These are phyloP conservation scores for Taxillus chinensis DNA, from an alignment of 164 flowering plant species.

Conservation along the genomic window DNA sequence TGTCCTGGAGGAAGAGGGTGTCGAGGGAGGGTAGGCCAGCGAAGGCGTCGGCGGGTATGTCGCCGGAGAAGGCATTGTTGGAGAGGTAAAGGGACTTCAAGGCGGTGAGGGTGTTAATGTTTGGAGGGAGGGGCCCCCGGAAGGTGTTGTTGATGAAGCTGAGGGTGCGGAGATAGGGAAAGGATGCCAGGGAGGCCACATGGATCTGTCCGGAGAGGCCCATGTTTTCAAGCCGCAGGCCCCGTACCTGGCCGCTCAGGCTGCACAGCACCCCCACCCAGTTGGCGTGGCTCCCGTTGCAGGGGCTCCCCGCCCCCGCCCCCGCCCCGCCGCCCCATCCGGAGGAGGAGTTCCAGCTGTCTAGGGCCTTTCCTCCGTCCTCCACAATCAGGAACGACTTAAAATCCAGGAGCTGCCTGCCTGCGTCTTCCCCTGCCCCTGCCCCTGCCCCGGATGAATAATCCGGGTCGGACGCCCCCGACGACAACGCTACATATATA, in stretches of 20 bases:
- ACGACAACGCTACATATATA: too few species aligned
- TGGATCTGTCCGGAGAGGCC: constrained; percentile 23
- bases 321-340: too few species aligned
- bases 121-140: constrained; percentile 10
- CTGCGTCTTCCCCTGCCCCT: too few species aligned
- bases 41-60: constrained; percentile 25
- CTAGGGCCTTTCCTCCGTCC: constrained; percentile 3
- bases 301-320: constrained; percentile 6
- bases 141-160: constrained; percentile 7
- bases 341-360: constrained; percentile 18
- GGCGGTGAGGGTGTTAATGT: constrained; percentile 11
- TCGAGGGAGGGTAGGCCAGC: constrained; percentile 27
- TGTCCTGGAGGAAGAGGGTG: constrained; percentile 32
- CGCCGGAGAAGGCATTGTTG: constrained; percentile 30
- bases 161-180: constrained; percentile 16
- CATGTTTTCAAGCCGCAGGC: constrained; percentile 28
- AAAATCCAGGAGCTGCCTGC: too few species aligned
- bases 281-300: constrained; percentile 9
- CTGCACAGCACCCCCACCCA: constrained; percentile 35
- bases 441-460: too few species aligned
- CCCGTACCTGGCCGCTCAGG: constrained; percentile 16
- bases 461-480: too few species aligned
- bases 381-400: not conserved
- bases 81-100: constrained; percentile 36
- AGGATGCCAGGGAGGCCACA: constrained; percentile 9